A percentile compares a stretch with the other conserved stretches of the same genome.
phyloP scores from a whole-genome alignment of 805 yeast species.

The Nakazawaea anatomiae region DNA sequence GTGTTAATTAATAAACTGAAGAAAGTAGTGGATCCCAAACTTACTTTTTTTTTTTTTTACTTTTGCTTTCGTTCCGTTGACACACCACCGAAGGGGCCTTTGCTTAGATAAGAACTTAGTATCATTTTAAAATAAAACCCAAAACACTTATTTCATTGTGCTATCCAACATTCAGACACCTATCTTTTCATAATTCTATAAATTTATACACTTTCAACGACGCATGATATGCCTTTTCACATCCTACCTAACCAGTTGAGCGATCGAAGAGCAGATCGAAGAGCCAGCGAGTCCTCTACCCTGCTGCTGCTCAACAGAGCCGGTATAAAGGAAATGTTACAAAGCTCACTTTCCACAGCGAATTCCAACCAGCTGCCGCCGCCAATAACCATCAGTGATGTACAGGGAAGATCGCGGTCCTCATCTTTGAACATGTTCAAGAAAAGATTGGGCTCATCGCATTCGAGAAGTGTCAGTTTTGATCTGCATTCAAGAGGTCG shows the following conservation, averaged over 20 bases:
- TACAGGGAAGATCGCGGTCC: constrained; percentile 2
- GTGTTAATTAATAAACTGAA: no score
- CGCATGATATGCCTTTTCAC: background rate
- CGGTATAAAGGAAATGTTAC: constrained; percentile 9
- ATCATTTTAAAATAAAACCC: no score
- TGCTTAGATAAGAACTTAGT: no score
- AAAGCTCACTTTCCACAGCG: constrained; percentile 3
- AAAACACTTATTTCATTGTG: no score
- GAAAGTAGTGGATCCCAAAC: no score
- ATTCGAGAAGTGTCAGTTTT: background rate
- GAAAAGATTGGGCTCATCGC: background rate
- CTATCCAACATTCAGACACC: background rate
- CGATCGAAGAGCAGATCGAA: background rate
- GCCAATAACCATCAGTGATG: constrained; percentile 2
- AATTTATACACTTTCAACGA: no score
- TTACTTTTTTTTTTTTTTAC: no score
- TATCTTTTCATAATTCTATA: no score
- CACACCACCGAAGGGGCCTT: no score
- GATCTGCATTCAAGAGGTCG: background rate
- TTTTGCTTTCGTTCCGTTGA: no score
- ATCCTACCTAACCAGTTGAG: background rate
- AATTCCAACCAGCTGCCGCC: constrained; percentile 1
- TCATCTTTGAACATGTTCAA: constrained; percentile 6
- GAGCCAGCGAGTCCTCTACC: constrained; percentile 3
- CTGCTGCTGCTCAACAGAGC: background rate